phyloP scores from a whole-genome alignment of 352 stramenopile genomes.

The Discostella stelligera region DNA sequence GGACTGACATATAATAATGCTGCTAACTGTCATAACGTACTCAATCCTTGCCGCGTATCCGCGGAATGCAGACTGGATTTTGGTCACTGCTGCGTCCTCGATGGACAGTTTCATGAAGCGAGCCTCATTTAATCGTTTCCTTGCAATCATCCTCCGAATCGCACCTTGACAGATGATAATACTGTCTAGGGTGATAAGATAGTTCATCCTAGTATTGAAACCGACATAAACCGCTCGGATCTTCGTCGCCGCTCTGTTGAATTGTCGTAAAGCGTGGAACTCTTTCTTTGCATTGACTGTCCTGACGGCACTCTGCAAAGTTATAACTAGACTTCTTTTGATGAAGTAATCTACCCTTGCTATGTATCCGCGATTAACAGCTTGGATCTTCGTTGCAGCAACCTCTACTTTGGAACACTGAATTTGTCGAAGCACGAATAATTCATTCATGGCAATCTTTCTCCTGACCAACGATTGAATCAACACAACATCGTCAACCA shows the following conservation, averaged over 20 bases:
- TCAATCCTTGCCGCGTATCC: constrained; percentile 20
- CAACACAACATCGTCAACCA: constrained; percentile 15
- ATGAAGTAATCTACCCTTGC: background rate
- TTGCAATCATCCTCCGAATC: constrained; percentile 11
- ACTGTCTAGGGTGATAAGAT: constrained; percentile 16
- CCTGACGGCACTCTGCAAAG: constrained; percentile 9
- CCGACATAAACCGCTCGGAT: constrained; percentile 20
- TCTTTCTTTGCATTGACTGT: background rate
- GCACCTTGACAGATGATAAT: constrained; percentile 4
- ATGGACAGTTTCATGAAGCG: background rate
- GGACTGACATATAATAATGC: constrained; percentile 15
- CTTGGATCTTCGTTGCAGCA: constrained; percentile 21
- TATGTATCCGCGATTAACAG: constrained; percentile 1
- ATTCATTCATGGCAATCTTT: constrained; percentile 9
- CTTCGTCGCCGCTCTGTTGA: constrained; percentile 17
- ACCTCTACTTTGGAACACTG: constrained; percentile 9
- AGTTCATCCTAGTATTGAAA: constrained; percentile 17
- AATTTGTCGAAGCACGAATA: constrained; percentile 3
- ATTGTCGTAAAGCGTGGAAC: background rate
- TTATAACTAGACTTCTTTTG: constrained; percentile 3
- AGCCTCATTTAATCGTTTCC: background rate
- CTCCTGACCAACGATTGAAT: constrained; percentile 19
- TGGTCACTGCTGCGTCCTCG: constrained; percentile 16
- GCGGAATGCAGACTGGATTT: constrained; percentile 10
- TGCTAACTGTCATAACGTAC: constrained; percentile 13